Base-by-base conservation (phyloP, 2,329 filamentous ascomycete genomes). In the Canariomyces notabilis region DNA sequence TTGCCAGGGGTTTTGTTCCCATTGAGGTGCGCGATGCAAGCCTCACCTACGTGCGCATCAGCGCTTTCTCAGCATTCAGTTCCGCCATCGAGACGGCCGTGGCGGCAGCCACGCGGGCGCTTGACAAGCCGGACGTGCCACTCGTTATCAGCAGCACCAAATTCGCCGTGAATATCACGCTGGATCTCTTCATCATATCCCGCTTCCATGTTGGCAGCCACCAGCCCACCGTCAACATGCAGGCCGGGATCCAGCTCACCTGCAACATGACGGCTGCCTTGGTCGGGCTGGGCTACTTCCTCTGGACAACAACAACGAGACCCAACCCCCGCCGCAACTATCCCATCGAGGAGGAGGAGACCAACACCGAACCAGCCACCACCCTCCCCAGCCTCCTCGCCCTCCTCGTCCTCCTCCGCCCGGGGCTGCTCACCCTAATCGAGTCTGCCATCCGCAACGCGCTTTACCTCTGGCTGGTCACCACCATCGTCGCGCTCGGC, bases 401-500 rank as follows among this genome's bases (percentile, higher is more conserved):
- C 0, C 64, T 87, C 0, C 56, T 61, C 1, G 65, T 77, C 0
- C 69, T 87, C 1, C 56, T 74, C 1, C 68, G 70, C 1, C 83
- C 84, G 0, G 82, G 82, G 0, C 43, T 75, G 2, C 67, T 77
- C 31, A 83, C 78, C 0, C 79, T 87, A 32, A 37, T 65, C 6
- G 84, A 88, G 58, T 87, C 82, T 0, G 80, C 78, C 0, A 64
- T 87, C 4, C 71, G 84, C 6, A 89, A 88, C 51, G 72, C 79
- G 0, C 67, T 89, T 0, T 88, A 88, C 49, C 73, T 88, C 0
- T 88, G 83, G 83, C 69, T 88, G 0, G 74, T 88, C 1, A 74
- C 67, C 42, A 78, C 73, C 4, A 83, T 89, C 15, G 74, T 88
- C 0, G 66, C 74, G 0, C 68, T 88, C 48, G 82, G 83, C 0